Evolutionary conservation across 371 early-diverging fungal genomes (phyloP).

Genomic region (Nematocida sp.): DNA sequence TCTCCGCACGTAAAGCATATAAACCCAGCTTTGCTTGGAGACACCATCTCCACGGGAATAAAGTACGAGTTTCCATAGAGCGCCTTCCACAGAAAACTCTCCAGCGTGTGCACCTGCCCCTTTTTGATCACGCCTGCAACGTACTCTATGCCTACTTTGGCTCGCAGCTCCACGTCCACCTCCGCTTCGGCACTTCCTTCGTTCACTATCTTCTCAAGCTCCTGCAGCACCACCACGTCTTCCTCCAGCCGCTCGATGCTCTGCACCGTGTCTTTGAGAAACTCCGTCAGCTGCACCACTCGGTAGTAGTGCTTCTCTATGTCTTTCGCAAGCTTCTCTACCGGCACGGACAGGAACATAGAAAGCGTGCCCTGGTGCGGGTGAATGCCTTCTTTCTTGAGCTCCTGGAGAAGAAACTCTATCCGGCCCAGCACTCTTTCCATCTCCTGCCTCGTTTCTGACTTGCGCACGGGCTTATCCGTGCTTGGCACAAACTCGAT

Average conservation of each 20-base stretch:
- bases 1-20: constrained; percentile 63
- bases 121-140: constrained; percentile 61
- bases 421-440: constrained; percentile 50
- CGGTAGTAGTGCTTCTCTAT: constrained; percentile 60
- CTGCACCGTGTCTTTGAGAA: constrained; percentile 52
- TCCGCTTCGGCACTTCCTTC: constrained; percentile 41
- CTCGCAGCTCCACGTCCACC: neutral
- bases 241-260: constrained; percentile 45
- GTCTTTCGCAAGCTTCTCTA: constrained; percentile 47
- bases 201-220: constrained; percentile 47
- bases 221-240: constrained; percentile 59
- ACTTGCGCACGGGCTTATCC: constrained; percentile 25
- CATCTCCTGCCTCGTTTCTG: constrained; percentile 39
- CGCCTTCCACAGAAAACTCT: constrained; percentile 55
- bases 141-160: constrained; percentile 54
- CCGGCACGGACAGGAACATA: constrained; percentile 7
- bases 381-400: constrained; percentile 44
- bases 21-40: constrained; percentile 51
- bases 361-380: constrained; percentile 10
- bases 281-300: constrained; percentile 53
- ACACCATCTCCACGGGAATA: constrained; percentile 31
- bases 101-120: constrained; percentile 55
- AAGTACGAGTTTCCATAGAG: constrained; percentile 62
- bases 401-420: constrained; percentile 53
- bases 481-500: constrained; percentile 50